phyloP scores from a whole-genome alignment of 106 monocot species.

The Triglochin maritima region DNA sequence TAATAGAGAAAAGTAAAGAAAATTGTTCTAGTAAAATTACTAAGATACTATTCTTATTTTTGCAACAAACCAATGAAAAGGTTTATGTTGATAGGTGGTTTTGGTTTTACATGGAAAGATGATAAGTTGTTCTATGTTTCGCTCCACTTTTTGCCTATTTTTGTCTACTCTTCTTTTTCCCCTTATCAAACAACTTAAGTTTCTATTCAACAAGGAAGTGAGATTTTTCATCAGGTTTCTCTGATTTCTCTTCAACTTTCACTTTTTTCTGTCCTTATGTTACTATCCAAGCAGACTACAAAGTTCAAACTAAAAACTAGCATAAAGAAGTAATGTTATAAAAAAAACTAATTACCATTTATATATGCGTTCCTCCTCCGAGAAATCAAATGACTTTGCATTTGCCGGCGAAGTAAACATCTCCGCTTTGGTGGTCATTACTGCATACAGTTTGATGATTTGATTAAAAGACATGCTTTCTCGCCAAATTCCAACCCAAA shows the following conservation, averaged over 20 bases:
- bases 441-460: constrained; percentile 12
- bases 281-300: background rate
- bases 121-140: no score
- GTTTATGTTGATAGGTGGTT: no score
- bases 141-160: no score
- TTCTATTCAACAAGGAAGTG: background rate
- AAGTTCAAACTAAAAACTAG: background rate
- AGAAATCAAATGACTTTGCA: constrained; percentile 81
- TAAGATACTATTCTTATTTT: no score
- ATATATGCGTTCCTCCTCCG: constrained; percentile 82
- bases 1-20: no score
- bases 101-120: no score
- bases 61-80: no score
- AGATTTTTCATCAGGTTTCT: no score
- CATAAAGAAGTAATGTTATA: background rate
- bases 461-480: background rate
- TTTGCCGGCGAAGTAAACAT: constrained; percentile 69
- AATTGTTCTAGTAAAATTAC: no score
- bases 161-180: background rate
- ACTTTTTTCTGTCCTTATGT: background rate
- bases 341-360: constrained; percentile 44
- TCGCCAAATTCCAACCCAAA: no score
- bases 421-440: constrained; percentile 25
- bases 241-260: background rate
- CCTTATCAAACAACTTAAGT: background rate